Evolutionary conservation across 192 early-diverging fungal genomes (phyloP), one percentile per base, ranked within the genome.

Genomic region (Spizellomyces punctatus): DNA sequence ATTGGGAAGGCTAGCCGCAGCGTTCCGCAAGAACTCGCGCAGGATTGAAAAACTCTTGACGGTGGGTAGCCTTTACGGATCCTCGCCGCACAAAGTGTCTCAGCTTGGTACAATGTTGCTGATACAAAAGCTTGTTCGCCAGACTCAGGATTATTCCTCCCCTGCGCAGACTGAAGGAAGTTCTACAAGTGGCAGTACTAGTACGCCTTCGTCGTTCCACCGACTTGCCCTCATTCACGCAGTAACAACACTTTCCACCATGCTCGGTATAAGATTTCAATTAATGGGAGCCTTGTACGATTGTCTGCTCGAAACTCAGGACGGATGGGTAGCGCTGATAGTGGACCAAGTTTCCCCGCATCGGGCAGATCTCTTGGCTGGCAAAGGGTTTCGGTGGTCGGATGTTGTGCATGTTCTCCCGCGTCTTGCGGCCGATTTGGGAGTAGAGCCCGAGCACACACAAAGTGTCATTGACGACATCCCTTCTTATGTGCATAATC

Each of bases 321-420:
- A 58, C 16, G 66, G 66, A 3, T 63, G 42, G 54, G 55, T 67
- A 10, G 54, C 55, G 0, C 66, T 67, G 19, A n/a, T 67, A 10
- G 66, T 67, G 52, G 66, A 67, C 42, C 5, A 19, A 10, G 6
- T 58, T 14, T n/a, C 41, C 17, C 12, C 54, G 22, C 17, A 10
- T 4, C 66, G 66, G 19, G 54, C 19, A 5, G 16, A 16, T 5
- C 10, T 41, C 48, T 42, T 67, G 5, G 22, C 16, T 7, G 49
- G 52, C 10, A 67, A 58, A 42, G 66, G 66, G 16, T 67, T 61
- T 47, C 49, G 66, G 16, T 65, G 64, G 64, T 58, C 66, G 17
- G 54, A 67, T 41, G 52, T 55, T 12, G 10, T 41, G 49, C 66
- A 59, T 55, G 66, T 67, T 16, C 21, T 19, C 12, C 14, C 12